Base-by-base conservation (phyloP, 1,139 yeast species). In the Geotrichum histeridarum region DNA sequence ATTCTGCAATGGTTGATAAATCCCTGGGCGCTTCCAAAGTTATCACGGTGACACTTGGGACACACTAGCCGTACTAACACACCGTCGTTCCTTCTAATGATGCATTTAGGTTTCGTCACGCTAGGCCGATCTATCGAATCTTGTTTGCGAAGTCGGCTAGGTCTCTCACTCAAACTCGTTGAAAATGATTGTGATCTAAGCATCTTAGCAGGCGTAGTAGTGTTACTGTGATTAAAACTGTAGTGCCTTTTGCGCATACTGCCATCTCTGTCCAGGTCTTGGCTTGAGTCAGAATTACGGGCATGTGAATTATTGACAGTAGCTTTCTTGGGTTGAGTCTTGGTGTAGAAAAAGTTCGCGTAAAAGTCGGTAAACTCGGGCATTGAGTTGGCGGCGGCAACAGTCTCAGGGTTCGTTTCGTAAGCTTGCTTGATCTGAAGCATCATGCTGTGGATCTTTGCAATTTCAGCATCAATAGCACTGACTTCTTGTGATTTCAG, bases 11-110 rank as follows among this genome's bases (percentile, higher is more conserved):
- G 95, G 65, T 85, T 86, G 42, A 86, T 75, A 59, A 86, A 85
- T 27, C 94, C 94, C 66, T 86, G 94, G 0, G 90, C 88, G 12
- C 87, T 81, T 8, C 87, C 82, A 65, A 86, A 86, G 60, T 85
- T 86, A 50, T 82, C 77, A 54, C 93, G 71, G 14, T 75, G 77
- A 67, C 95, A 86, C 54, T 77, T 79, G 0, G 84, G 82, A 66
- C 95, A 86, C 8, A 82, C 81, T 27, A 86, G 73, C 53, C 82
- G 52, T 30, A 86, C 90, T 31, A 84, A 71, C 0, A 84, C 75
- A 1, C 93, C 91, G 67, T 86, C 94, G 4, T 85, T 79, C 56
- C 94, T 72, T 55, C 86, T 75, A 64, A 83, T 84, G 5, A 86
- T 75, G 63, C 94, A 85, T 8, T 80, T 53, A 39, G 35, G 48